Base-by-base conservation (phyloP, 805 yeast genomes). In the Candida argentea region DNA sequence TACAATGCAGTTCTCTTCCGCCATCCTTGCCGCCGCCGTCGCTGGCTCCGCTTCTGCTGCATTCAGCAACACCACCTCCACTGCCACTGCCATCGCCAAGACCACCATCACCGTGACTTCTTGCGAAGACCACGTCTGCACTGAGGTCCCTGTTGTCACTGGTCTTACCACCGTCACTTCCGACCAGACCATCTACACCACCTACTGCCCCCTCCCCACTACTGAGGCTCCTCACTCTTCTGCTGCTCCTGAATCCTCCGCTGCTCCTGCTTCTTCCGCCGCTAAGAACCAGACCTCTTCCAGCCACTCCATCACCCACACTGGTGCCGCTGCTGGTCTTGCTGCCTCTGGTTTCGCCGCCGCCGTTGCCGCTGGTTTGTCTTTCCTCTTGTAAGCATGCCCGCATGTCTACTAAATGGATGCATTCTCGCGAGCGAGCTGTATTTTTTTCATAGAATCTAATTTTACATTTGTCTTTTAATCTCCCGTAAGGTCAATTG, bases 1-100 rank as follows among this genome's bases (percentile, higher is more conserved):
- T 23, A 34, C 30, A 44, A 56, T 56, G 62, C 55, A 54, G 46
- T 55, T 51, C 45, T 44, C 59, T 32, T 32, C 59, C 33, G 52
- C 46, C 35, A 46, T 46, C 39, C 32, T 45, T 22, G 16, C 45
- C 29, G 31, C 41, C 26, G 31, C 38, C 16, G 20, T 40, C 22
- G 42, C 36, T 25, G 22, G 26, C 28, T 42, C 46, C 31, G 53
- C 53, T 34, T 24, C 49, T 36, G 40, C 50, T 31, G 55, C 49
- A 38, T 48, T 42, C 29, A 49, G 40, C 26, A 54, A 50, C 48
- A 41, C 14, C 17, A 30, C 17, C 3, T 11, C 25, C 5, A 30
- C 34, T 10, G 17, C 16, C 10, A 28, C 35, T 7, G 22, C 28
- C 17, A 11, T 28, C 19, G 16, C 15, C 2, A 46, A 55, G 20